Percentiles rank a stretch among this genome's conserved stretches.
These are phyloP conservation scores for sorghum (Sorghum bicolor) DNA, from an alignment of 176 grass and related monocot species.

Conservation along the genomic window Sorghum_bicolor_NCBIv3 NC_012871.2:10324001-10324500, in stretches of 20 bases:
- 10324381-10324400: too few relatives aligned
- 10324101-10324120: too few relatives aligned
- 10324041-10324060: too few relatives aligned
- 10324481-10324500: too few relatives aligned
- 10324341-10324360: accelerated
- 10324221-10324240: not conserved
- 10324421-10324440: too few relatives aligned
- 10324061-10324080: too few relatives aligned
- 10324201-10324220: not conserved
- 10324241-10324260: not conserved
- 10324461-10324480: too few relatives aligned
- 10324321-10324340: not conserved
- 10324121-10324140: not conserved
- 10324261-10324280: accelerated
- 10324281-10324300: accelerated
- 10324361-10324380: not conserved
- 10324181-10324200: not conserved
- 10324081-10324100: too few relatives aligned
- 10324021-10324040: too few relatives aligned
- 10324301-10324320: not conserved
- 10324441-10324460: too few relatives aligned
- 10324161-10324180: not conserved
- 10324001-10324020: too few relatives aligned
- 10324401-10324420: too few relatives aligned
- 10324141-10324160: not conserved